Evolutionary conservation across 345 rosid species (phyloP), one percentile per base, ranked within the genome.

Genomic region (Salix suchowensis): DNA sequence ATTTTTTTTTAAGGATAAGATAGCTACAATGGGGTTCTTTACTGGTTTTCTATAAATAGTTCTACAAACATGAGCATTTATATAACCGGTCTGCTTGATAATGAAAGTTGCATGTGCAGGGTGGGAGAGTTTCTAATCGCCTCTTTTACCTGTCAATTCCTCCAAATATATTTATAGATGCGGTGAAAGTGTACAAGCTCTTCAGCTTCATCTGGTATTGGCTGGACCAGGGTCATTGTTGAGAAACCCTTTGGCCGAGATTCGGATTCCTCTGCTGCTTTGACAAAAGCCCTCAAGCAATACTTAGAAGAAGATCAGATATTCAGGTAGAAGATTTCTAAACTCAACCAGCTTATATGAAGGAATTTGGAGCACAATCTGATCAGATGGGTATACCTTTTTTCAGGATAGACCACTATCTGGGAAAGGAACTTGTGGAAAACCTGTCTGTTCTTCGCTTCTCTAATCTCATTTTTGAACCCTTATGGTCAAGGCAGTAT

Each of bases 221-320:
- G 99, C 82, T 96, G 99, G 99, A 93, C 96, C 62, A 89, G 98
- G 80, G 99, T 96, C 84, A 93, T 96, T 71, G 99, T 96, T 23
- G 99, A 96, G 90, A 96, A 96, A 86, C 99, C 99, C 77, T 96
- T 96, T 84, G 99, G 99, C 73, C 89, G 97, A 77, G 97, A 93
- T 86, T 93, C 99, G 58, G 98, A 91, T 80, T 91, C 98, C 67
- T 96, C 99, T 1, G 97, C 99, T 77, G 94, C 98, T 61, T 84
- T 96, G 84, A 96, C 98, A 18, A 96, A 79, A 80, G 78, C 94
- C 21, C 91, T 96, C 21, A 93, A 96, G 83, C 94, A 82, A 78
- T 93, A 91, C 86, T 80, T 96, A 71, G 83, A 83, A 3, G 99
- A 96, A 82, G 99, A 93, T 84, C 99, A 96, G 78, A 96, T 96